Percentiles rank a stretch among this genome's conserved stretches.
These are phyloP conservation scores for Tuctoria greenei DNA, from an alignment of 176 grass and related monocot species.

Conservation along the genomic window DNA sequence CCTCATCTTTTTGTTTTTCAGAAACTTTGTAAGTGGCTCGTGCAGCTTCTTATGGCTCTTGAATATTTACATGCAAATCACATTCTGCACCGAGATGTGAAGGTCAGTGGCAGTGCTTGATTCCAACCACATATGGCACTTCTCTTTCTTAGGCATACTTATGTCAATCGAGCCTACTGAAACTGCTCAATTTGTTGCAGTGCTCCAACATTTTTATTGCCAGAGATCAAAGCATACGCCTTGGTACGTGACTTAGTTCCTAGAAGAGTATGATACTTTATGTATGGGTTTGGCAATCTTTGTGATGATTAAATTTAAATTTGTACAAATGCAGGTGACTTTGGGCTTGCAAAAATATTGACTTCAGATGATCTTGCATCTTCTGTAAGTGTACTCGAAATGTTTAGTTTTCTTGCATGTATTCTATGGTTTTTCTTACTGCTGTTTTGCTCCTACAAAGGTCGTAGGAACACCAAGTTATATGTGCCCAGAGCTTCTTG, in stretches of 20 bases:
- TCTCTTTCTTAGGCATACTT: constrained; percentile 20
- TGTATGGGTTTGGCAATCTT: constrained; percentile 31
- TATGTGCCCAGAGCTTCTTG: constrained; percentile 97
- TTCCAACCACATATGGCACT: not conserved
- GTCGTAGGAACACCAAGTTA: constrained; percentile 95
- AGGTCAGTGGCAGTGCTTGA: constrained; percentile 49
- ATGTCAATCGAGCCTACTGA: constrained; percentile 9
- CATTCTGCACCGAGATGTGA: constrained; percentile 96
- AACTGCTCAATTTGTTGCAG: constrained; percentile 54
- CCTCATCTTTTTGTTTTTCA: constrained; percentile 48
- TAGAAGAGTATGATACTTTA: constrained; percentile 32
- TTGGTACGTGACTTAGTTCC: constrained; percentile 53
- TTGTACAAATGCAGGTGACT: constrained; percentile 65
- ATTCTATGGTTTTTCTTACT: constrained; percentile 22
- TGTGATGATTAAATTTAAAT: constrained; percentile 11
- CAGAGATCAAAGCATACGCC: constrained; percentile 91
- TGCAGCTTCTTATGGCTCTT: constrained; percentile 93
- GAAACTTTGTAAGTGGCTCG: constrained; percentile 96
- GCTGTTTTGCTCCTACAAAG: constrained; percentile 49
- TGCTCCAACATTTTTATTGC: constrained; percentile 97
- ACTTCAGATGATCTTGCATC: constrained; percentile 85
- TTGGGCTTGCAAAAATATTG: constrained; percentile 97
- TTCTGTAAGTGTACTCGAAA: constrained; percentile 64
- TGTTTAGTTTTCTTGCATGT: constrained; percentile 2
- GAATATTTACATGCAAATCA: constrained; percentile 94